A percentile compares a stretch with the other conserved stretches of the same genome.
phyloP scores from a whole-genome alignment of 257 asterid genomes.

The Scutellaria galericulata region DNA sequence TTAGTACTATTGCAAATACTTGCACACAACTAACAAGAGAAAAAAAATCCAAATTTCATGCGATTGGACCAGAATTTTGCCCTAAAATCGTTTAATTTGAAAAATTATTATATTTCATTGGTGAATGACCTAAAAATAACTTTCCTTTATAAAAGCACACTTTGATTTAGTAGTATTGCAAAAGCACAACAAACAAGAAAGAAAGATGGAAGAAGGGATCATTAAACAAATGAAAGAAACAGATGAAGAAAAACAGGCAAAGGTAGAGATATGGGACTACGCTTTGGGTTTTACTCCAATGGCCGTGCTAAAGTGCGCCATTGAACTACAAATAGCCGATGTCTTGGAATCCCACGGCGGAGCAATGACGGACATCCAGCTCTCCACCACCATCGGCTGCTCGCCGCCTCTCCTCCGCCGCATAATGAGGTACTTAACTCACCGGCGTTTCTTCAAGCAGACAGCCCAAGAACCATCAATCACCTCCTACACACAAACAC shows the following conservation, averaged over 20 bases:
- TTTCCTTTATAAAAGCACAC: too few relatives aligned
- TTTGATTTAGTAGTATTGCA: too few relatives aligned
- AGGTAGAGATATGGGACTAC: conserved; percentile 55
- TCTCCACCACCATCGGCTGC: conserved; percentile 54
- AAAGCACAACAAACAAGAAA: too few relatives aligned
- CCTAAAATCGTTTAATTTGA: too few relatives aligned
- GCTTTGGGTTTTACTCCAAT: conserved; percentile 59
- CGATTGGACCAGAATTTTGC: too few relatives aligned
- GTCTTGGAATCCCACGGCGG: conserved; percentile 48
- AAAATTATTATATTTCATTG: too few relatives aligned
- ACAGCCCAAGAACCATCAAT: too few relatives aligned
- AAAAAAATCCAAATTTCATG: too few relatives aligned
- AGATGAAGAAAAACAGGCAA: conserved; percentile 48
- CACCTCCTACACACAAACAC: conserved; percentile 49
- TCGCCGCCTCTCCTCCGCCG: conserved; percentile 57
- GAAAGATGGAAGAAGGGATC: too few relatives aligned
- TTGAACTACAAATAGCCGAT: conserved; percentile 65
- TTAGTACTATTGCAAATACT: too few relatives aligned
- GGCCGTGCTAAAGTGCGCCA: conserved; percentile 68
- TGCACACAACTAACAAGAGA: too few relatives aligned
- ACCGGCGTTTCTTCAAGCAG: conserved; percentile 52
- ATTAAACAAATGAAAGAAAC: neutral
- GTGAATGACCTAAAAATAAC: too few relatives aligned
- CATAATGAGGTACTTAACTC: conserved; percentile 61
- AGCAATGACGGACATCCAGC: conserved; percentile 41